Conservation (phyloP, 352 stramenopile genomes). For the Ophiocytium majus region DNA sequence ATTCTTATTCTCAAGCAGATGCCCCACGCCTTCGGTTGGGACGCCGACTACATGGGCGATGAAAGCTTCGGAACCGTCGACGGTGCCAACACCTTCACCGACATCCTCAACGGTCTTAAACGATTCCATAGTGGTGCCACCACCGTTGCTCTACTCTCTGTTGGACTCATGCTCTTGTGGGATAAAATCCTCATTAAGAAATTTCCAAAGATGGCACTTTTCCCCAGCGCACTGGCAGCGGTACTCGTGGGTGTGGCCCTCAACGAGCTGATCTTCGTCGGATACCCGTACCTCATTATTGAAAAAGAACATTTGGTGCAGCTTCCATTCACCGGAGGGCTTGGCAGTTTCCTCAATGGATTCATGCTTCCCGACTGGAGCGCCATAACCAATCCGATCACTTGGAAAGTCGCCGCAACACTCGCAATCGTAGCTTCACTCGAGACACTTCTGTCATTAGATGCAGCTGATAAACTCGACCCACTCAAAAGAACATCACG, state of each 20-base stretch:
- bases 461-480: slow-evolving; percentile 5
- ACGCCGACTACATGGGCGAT: slow-evolving; percentile 12
- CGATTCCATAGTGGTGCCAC: not conserved
- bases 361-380: not conserved
- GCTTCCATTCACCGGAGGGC: too few species aligned
- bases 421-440: not conserved
- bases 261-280: not conserved
- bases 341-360: too few species aligned
- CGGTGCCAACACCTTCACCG: not conserved
- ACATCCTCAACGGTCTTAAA: not conserved
- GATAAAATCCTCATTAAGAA: too few species aligned
- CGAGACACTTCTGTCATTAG: not conserved
- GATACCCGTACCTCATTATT: not conserved
- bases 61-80: not conserved
- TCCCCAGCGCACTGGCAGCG: not conserved
- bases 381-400: not conserved
- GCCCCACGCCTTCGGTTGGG: not conserved
- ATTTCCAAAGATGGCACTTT: slow-evolving; percentile 9
- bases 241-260: not conserved
- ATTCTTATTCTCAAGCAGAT: slow-evolving; percentile 15
- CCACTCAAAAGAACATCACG: not conserved
- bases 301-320: not conserved
- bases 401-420: not conserved
- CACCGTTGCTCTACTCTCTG: not conserved
- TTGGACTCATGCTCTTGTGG: not conserved